Percentiles rank a stretch among this genome's conserved stretches.
Evolutionary conservation across 202 grass and related monocot genomes (phyloP).

Genomic region (Setaria viridis): DNA sequence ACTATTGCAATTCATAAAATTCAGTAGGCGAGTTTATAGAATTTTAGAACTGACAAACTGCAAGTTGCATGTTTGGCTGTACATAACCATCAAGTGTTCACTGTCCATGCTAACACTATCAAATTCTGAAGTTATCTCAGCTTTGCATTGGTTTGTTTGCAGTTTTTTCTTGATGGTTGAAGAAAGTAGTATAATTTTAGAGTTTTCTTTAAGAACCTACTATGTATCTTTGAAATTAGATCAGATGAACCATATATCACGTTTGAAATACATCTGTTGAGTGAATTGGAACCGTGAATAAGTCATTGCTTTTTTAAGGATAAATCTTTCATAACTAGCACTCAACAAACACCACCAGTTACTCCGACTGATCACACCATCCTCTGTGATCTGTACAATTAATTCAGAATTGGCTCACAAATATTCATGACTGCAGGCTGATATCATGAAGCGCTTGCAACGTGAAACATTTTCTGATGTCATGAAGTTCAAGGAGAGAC

Average conservation of each 20-base stretch:
- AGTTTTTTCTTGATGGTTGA: background rate
- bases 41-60: background rate
- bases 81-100: background rate
- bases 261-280: background rate
- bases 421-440: slow-evolving; percentile 42
- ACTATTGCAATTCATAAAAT: background rate
- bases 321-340: background rate
- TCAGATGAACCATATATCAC: background rate
- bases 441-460: slow-evolving; percentile 73
- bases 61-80: background rate
- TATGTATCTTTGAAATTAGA: background rate
- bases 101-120: background rate
- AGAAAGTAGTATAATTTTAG: background rate
- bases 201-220: background rate
- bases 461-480: slow-evolving; percentile 63
- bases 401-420: background rate
- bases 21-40: background rate
- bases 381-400: background rate
- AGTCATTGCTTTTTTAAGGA: background rate
- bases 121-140: background rate
- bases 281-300: background rate
- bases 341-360: background rate
- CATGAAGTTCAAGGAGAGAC: slow-evolving; percentile 60
- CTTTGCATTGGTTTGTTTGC: background rate
- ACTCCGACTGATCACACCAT: background rate